phyloP scores from a whole-genome alignment of 2,329 filamentous ascomycete species.

The Claviceps spartinae region DNA sequence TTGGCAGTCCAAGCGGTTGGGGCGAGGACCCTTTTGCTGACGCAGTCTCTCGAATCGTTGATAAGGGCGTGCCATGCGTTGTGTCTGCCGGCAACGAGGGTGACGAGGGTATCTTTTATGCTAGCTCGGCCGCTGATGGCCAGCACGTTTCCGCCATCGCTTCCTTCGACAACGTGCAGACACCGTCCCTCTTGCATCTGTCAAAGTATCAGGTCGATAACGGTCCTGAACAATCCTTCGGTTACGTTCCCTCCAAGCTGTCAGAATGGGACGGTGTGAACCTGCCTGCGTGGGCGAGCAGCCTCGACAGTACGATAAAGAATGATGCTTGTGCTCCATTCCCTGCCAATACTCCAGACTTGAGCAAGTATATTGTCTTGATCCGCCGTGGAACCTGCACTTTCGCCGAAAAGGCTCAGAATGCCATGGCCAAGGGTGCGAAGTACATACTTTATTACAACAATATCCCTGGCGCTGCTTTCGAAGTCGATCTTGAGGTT shows the following conservation, averaged over 20 bases:
- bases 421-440: conserved; percentile 40
- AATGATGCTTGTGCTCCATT: conserved; percentile 39
- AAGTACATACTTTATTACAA: conserved; percentile 51
- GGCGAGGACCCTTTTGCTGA: conserved; percentile 36
- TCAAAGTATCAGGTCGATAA: conserved; percentile 28
- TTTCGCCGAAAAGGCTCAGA: conserved; percentile 39
- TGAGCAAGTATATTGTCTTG: conserved; percentile 44
- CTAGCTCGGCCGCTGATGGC: conserved; percentile 34
- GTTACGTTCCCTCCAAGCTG: conserved; percentile 28
- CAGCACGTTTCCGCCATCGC: conserved; percentile 33
- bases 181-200: conserved; percentile 28
- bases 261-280: conserved; percentile 29
- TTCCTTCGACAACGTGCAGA: conserved; percentile 34
- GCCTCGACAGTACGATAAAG: conserved; percentile 31
- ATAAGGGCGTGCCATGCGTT: conserved; percentile 37
- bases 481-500: conserved; percentile 18
- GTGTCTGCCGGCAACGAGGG: conserved; percentile 41
- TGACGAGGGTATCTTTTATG: conserved; percentile 32
- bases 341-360: conserved; percentile 39
- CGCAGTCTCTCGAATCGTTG: conserved; percentile 37
- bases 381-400: conserved; percentile 45
- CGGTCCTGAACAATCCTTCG: conserved; percentile 23
- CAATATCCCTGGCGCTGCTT: conserved; percentile 24
- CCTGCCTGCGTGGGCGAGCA: conserved; percentile 36
- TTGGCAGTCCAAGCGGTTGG: conserved; percentile 39